phyloP scores from a whole-genome alignment of 1,139 yeast genomes.

The Pichia terricola region DNA sequence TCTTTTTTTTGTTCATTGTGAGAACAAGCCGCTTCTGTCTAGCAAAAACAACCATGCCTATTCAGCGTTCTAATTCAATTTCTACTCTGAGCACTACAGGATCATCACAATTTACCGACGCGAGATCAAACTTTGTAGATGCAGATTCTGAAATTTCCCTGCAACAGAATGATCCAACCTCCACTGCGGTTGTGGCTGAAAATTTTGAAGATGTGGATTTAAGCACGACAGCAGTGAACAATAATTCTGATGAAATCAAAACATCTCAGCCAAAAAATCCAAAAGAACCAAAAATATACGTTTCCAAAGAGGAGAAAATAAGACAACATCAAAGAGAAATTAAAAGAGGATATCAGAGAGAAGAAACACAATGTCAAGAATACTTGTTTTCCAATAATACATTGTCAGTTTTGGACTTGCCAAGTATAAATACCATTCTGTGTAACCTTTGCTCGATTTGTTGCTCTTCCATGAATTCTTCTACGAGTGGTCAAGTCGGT shows the following conservation, averaged over 20 bases:
- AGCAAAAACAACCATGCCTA: slow-evolving; percentile 1
- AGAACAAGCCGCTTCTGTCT: no score
- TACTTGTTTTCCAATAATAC: slow-evolving; percentile 16
- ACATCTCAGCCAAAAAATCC: slow-evolving; percentile 7
- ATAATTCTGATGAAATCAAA: slow-evolving; percentile 1
- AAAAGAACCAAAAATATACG: slow-evolving; percentile 6
- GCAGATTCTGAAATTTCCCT: slow-evolving; percentile 1
- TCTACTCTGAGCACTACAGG: slow-evolving; percentile 11
- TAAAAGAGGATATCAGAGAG: slow-evolving; percentile 10
- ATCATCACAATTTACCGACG: slow-evolving; percentile 13
- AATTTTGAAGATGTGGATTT: not conserved
- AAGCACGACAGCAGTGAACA: not conserved
- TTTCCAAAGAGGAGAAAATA: slow-evolving; percentile 9
- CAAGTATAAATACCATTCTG: slow-evolving; percentile 1
- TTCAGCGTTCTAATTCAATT: slow-evolving; percentile 4
- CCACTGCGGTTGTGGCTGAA: not conserved
- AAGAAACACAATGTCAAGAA: slow-evolving; percentile 19
- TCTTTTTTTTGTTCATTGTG: no score
- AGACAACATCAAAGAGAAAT: slow-evolving; percentile 1
- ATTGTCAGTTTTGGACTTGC: slow-evolving; percentile 11
- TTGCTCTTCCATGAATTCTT: slow-evolving; percentile 3
- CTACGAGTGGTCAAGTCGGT: slow-evolving; percentile 6
- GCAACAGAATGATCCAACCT: not conserved
- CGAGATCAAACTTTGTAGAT: slow-evolving; percentile 9
- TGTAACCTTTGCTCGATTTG: slow-evolving; percentile 5